These are phyloP conservation scores for Murraya koenigii DNA, from an alignment of 345 rosid genomes.

Conservation along the genomic window DNA sequence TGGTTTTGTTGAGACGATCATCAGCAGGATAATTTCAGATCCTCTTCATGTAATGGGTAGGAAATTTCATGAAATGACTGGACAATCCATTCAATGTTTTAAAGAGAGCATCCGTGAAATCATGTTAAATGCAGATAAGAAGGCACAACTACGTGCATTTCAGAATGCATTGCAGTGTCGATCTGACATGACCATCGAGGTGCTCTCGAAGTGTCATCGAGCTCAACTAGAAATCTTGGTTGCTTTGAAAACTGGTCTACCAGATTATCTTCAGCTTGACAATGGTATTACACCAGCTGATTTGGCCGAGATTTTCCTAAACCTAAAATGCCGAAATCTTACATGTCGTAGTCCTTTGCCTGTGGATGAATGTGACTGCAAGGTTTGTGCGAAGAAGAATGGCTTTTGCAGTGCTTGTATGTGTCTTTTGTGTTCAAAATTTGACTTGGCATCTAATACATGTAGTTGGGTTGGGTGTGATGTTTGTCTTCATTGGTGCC, in stretches of 20 bases:
- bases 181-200: constrained; percentile 61
- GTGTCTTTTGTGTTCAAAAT: constrained; percentile 93
- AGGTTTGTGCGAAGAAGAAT: constrained; percentile 70
- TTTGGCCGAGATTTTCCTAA: constrained; percentile 84
- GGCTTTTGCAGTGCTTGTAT: constrained; percentile 95
- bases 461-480: constrained; percentile 99
- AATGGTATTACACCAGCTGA: constrained; percentile 53
- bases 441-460: constrained; percentile 91
- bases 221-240: constrained; percentile 85
- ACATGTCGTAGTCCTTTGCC: constrained; percentile 66
- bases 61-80: constrained; percentile 77
- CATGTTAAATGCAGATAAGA: constrained; percentile 66
- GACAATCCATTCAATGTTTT: constrained; percentile 50
- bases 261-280: constrained; percentile 65
- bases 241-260: constrained; percentile 67
- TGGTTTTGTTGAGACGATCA: constrained; percentile 67
- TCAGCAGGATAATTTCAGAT: constrained; percentile 66
- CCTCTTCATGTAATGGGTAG: constrained; percentile 71
- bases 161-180: constrained; percentile 61
- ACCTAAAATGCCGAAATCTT: constrained; percentile 77
- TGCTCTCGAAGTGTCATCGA: constrained; percentile 60
- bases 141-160: constrained; percentile 42
- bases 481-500: constrained; percentile 97
- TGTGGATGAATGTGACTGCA: constrained; percentile 95
- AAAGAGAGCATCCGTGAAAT: constrained; percentile 77